Evolutionary conservation across 2,329 filamentous ascomycete species (phyloP).

Genomic region (Teratosphaeria viscida): DNA sequence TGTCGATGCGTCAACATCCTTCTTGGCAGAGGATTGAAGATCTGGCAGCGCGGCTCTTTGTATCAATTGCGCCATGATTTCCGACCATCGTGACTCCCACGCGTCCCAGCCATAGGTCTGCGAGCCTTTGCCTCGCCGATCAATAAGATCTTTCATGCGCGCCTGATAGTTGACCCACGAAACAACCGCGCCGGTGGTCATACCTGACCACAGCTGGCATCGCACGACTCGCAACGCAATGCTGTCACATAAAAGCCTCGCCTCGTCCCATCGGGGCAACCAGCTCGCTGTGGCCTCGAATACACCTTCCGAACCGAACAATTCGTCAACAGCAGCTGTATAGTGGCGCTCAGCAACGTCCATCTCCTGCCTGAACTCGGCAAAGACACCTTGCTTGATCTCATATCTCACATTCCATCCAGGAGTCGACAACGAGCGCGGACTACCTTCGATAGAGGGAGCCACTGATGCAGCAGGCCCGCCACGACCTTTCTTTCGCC

Average conservation of each 20-base stretch:
- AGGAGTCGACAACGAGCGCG: conserved; percentile 70
- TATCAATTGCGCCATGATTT: conserved; percentile 51
- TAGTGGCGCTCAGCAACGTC: conserved; percentile 78
- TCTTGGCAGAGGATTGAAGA: conserved; percentile 22
- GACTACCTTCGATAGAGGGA: conserved; percentile 68
- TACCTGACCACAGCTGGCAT: conserved; percentile 69
- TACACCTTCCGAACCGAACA: conserved; percentile 66
- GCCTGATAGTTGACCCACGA: conserved; percentile 71
- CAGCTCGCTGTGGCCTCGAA: conserved; percentile 83
- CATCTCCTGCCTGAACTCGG: conserved; percentile 88
- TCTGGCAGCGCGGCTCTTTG: conserved; percentile 40
- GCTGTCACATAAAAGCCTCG: conserved; percentile 73
- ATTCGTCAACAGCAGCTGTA: conserved; percentile 72
- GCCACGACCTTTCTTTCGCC: conserved; percentile 76
- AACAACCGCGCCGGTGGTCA: conserved; percentile 68
- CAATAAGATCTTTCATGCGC: conserved; percentile 64
- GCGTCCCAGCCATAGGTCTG: conserved; percentile 88
- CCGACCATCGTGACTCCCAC: conserved; percentile 71
- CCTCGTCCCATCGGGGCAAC: conserved; percentile 85
- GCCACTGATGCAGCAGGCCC: conserved; percentile 69
- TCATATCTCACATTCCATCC: conserved; percentile 94
- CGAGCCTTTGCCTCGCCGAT: conserved; percentile 73
- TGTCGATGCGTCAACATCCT: conserved; percentile 4
- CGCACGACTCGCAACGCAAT: conserved; percentile 72
- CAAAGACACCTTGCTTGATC: conserved; percentile 82